phyloP scores from a whole-genome alignment of 164 flowering plant species.

The Umbilicus rupestris region DNA sequence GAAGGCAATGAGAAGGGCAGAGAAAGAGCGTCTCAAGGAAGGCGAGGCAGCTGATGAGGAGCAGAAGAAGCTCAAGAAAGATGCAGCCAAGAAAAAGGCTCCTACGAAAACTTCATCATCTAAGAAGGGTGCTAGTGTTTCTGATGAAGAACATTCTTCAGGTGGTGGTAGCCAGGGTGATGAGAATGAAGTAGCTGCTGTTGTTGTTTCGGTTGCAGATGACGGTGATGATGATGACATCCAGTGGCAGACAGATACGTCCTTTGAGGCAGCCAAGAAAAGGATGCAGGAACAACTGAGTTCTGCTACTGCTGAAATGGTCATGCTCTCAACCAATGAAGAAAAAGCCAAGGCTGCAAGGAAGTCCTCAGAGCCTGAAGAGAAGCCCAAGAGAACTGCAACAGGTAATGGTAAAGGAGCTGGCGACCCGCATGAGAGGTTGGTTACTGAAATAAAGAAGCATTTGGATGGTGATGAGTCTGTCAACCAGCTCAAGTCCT shows the following conservation, averaged over 20 bases:
- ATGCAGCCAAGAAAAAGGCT: slow-evolving; percentile 41
- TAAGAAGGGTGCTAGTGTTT: slow-evolving; percentile 39
- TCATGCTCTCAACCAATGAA: slow-evolving; percentile 48
- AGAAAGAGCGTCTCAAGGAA: slow-evolving; percentile 85
- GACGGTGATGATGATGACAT: slow-evolving; percentile 37
- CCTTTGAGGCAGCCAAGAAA: slow-evolving; percentile 50
- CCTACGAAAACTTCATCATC: slow-evolving; percentile 24
- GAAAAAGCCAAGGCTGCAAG: slow-evolving; percentile 23
- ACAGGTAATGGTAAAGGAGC: too few relatives aligned
- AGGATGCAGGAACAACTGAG: slow-evolving; percentile 70
- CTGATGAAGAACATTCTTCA: slow-evolving; percentile 69
- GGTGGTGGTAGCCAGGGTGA: slow-evolving; percentile 38
- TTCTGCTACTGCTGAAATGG: slow-evolving; percentile 68
- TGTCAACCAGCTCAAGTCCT: slow-evolving; percentile 31
- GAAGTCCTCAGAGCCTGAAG: slow-evolving; percentile 19
- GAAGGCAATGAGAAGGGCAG: slow-evolving; percentile 89
- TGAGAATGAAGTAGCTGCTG: slow-evolving; percentile 24
- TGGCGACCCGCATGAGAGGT: slow-evolving; percentile 22
- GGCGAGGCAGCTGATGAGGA: slow-evolving; percentile 91
- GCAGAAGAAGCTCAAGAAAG: slow-evolving; percentile 62
- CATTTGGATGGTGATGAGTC: slow-evolving; percentile 35
- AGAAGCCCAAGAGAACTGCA: slow-evolving; percentile 17
- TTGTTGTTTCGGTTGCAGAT: slow-evolving; percentile 11
- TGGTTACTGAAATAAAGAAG: slow-evolving; percentile 30
- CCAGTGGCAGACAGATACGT: slow-evolving; percentile 74